Percentiles rank a stretch among this genome's conserved stretches.
These are phyloP conservation scores for Syzygium aqueum DNA, from an alignment of 345 rosid species.

Conservation along the genomic window DNA sequence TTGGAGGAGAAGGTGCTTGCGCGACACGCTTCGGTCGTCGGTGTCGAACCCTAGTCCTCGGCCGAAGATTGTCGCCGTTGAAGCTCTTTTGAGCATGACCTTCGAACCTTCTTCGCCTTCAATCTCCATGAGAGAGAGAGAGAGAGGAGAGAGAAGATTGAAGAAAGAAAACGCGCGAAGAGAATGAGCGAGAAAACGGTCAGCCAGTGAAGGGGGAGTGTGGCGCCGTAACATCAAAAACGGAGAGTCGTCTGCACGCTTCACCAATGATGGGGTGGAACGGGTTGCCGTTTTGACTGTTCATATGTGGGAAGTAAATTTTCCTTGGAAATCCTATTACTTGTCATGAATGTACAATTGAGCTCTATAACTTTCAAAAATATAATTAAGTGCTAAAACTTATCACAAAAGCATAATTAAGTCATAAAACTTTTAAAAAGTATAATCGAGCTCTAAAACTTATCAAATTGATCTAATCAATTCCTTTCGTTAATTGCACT, in stretches of 20 bases:
- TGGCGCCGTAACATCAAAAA: neutral
- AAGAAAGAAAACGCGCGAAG: neutral
- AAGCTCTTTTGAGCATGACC: constrained; percentile 15
- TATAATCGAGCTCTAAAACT: too few relatives aligned
- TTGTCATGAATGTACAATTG: too few relatives aligned
- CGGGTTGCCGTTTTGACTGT: neutral
- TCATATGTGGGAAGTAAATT: neutral
- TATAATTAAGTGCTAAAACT: too few relatives aligned
- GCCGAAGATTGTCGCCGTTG: constrained; percentile 29
- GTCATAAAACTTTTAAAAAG: too few relatives aligned
- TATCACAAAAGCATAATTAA: too few relatives aligned
- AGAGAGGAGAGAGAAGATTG: neutral
- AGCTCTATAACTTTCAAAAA: too few relatives aligned
- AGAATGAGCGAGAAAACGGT: neutral
- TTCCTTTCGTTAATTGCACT: too few relatives aligned
- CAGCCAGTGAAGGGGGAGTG: neutral
- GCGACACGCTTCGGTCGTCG: constrained; percentile 49
- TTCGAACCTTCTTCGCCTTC: constrained; percentile 59
- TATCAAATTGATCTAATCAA: too few relatives aligned
- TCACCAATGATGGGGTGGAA: neutral
- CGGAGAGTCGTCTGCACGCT: neutral
- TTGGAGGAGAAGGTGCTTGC: constrained; percentile 39
- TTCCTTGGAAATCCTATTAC: too few relatives aligned
- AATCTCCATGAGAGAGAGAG: constrained; percentile 40
- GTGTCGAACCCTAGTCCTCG: constrained; percentile 49